These are phyloP conservation scores for Lactarius vividus DNA, from an alignment of 768 basidiomycete species.

Conservation along the genomic window DNA sequence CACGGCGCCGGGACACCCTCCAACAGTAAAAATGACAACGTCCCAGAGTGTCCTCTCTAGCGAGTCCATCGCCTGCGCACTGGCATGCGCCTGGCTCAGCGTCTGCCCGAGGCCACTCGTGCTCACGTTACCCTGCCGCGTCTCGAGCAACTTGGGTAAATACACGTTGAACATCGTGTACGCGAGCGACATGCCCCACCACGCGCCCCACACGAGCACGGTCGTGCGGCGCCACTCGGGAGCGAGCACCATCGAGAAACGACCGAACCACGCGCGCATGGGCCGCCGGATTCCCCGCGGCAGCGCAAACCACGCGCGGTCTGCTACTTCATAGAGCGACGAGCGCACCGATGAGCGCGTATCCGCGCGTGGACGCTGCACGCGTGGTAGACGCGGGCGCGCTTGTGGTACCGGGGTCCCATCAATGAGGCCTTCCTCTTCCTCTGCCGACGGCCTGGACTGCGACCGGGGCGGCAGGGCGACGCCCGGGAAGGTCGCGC, in stretches of 20 bases:
- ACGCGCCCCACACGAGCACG: conserved; percentile 72
- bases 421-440: conserved; percentile 3
- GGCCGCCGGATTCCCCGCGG: conserved; percentile 58
- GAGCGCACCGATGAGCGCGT: conserved; percentile 35
- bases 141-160: conserved; percentile 82
- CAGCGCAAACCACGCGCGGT: conserved; percentile 43
- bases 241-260: conserved; percentile 65
- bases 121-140: conserved; percentile 34
- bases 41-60: conserved; percentile 73
- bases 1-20: conserved; percentile 80
- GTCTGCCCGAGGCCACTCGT: conserved; percentile 10
- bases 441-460: neutral
- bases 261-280: conserved; percentile 63
- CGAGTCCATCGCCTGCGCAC: conserved; percentile 39
- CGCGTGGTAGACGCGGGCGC: conserved; percentile 14
- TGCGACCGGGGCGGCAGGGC: neutral
- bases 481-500: neutral
- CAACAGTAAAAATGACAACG: conserved; percentile 81
- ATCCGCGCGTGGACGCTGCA: neutral
- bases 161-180: conserved; percentile 95
- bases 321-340: conserved; percentile 43
- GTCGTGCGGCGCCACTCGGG: conserved; percentile 79
- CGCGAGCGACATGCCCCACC: conserved; percentile 74
- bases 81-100: conserved; percentile 16
- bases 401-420: conserved; percentile 9